Evolutionary conservation across 257 asterid genomes (phyloP), one percentile per base, ranked within the genome.

Genomic region (Nyctanthes arbortristis): DNA sequence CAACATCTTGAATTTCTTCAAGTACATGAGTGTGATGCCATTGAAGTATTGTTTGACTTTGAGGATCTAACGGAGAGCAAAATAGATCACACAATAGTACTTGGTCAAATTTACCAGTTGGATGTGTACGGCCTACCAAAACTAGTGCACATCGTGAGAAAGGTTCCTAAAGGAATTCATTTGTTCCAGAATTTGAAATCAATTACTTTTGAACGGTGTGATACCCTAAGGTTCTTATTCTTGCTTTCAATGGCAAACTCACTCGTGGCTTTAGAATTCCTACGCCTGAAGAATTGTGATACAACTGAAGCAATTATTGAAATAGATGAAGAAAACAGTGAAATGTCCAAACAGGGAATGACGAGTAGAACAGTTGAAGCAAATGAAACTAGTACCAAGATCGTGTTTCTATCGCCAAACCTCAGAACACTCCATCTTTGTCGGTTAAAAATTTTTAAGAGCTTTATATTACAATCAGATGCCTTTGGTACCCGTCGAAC

Each of bases 1-100:
- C 58, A 57, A 5, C 57, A 37, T 5, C 61, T 69, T 30, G 49
- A 40, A 40, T 1, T 7, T 0, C 43, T 69, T 20, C 28, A 20
- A 13, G 25, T 43, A 24, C 10, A 4, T 3, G 12, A 12, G 7
- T 69, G 61, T 58, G 11, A 24, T 11, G 65, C 74, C n/a, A 40
- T 59, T 3, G 61, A 40, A 59, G 49, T 69, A 7, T 37, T 69
- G 11, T 59, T 69, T 16, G 61, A 69, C 65, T 69, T 59, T 39
- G 30, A 29, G 20, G 45, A 61, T 7, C 33, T 69, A 12, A 29
- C n/a, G 25, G 67, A 31, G n/a, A n/a, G 18, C 47, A n/a, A 3
- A 12, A 54, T 7, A 52, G n/a, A n/a, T n/a, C n/a, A n/a, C n/a
- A n/a, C n/a, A n/a, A n/a, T n/a, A 20, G 30, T 1, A 27, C 69